Base-by-base conservation (phyloP, 257 asterid genomes). In the Rhazya stricta region DNA sequence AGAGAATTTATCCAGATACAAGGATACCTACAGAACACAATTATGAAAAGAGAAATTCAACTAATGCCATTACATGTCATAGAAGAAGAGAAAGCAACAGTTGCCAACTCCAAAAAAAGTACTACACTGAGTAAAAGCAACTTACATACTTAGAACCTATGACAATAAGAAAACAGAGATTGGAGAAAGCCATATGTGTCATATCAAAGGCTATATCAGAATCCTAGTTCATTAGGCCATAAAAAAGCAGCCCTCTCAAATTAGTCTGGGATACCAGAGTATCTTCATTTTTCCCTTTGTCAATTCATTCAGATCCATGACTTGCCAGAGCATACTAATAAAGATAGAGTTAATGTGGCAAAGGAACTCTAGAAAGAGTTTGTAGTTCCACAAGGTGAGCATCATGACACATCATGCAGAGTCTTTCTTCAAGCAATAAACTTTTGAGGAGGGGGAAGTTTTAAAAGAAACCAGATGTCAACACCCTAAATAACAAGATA, bases 1-100 rank as follows among this genome's bases (percentile, higher is more conserved):
- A 78, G 98, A 89, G 86, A 95, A 95, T 82, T 95, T 95, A 75
- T 95, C 99, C 61, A 95, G 96, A 87, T 95, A 95, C 91, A 95
- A 84, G 79, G 99, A 95, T 58, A 95, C 98, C 99, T 95, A 71
- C 73, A 81, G 78, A 74, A 65, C 79, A 88, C 10, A 53, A 53
- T 7, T 34, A 53, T 27, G 56, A 48, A 73, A 73, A 75, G 30
- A 82, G 29, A 77, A 56, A 36, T 57, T 15, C 69, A 79, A 56
- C 67, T 63, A 70, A 57, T 75, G 50, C 67, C 53, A 71, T 46
- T 19, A 46, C 34, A 19, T 53, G 48, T 19, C 1, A 50, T 34
- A 62, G 27, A 81, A 67, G 8, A 75, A 70, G 50, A 54, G 43
- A 68, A 39, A 41, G 42, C 45, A 73, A 72, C 39, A 71, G 60